These are phyloP conservation scores for Sphaerulina populicola DNA, from an alignment of 2,329 filamentous ascomycete genomes.

Conservation along the genomic window DNA sequence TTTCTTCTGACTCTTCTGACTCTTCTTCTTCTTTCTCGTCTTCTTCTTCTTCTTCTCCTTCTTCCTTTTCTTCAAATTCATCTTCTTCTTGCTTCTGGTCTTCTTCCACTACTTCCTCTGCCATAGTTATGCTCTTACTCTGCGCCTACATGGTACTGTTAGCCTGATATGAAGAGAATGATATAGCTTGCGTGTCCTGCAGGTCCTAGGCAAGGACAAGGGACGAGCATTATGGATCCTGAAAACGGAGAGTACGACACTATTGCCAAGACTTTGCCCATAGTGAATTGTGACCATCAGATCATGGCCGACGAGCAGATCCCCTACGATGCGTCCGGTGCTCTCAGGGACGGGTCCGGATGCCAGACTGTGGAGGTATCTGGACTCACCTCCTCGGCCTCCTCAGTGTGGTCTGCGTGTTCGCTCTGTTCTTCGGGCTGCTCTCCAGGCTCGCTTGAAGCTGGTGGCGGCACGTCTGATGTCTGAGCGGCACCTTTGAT, in stretches of 20 bases:
- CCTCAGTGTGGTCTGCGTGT: conserved; percentile 10
- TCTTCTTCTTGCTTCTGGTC: neutral
- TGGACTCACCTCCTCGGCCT: conserved; percentile 20
- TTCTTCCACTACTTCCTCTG: neutral
- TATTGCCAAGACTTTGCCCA: neutral
- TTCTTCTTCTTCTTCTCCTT: neutral
- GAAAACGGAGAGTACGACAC: neutral
- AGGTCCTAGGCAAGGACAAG: neutral
- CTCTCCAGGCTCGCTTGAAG: conserved; percentile 8
- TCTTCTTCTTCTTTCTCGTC: neutral
- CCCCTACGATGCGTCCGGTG: neutral
- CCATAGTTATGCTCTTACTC: neutral
- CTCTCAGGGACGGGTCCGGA: neutral
- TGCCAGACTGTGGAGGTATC: conserved; percentile 2
- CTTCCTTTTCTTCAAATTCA: neutral
- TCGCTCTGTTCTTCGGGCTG: conserved; percentile 11
- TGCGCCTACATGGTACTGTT: conserved; percentile 13
- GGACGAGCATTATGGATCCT: neutral
- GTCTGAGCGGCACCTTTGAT: conserved; percentile 21
- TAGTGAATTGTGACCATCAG: neutral
- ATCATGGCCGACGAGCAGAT: neutral
- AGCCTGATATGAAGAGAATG: conserved; percentile 14
- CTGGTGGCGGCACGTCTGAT: conserved; percentile 4
- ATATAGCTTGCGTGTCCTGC: neutral
- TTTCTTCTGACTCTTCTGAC: conserved; percentile 1